Conservation (phyloP, 495 filamentous ascomycete species). For the Penicillium tannophilum region DNA sequence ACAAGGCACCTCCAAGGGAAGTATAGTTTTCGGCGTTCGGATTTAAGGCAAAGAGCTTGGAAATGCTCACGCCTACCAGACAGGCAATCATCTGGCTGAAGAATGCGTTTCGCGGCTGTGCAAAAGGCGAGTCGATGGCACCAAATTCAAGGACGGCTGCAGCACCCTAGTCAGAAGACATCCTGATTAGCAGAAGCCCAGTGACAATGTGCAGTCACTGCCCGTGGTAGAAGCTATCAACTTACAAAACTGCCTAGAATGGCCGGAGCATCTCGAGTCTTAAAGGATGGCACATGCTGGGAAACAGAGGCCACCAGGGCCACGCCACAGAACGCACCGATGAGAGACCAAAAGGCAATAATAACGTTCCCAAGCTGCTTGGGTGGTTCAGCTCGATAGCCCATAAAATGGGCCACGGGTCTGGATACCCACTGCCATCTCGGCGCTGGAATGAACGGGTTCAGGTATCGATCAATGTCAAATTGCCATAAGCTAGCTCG, state of each 20-base stretch:
- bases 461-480: slow-evolving; percentile 67
- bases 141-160: slow-evolving; percentile 76
- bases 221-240: slow-evolving; percentile 9
- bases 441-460: slow-evolving; percentile 58
- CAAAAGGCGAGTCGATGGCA: slow-evolving; percentile 76
- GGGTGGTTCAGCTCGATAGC: slow-evolving; percentile 36
- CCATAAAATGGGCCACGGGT: slow-evolving; percentile 44
- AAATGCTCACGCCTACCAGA: slow-evolving; percentile 64
- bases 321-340: slow-evolving; percentile 49
- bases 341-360: slow-evolving; percentile 44
- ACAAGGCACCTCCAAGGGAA: slow-evolving; percentile 69
- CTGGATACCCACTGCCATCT: slow-evolving; percentile 41
- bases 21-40: slow-evolving; percentile 45
- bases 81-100: slow-evolving; percentile 71
- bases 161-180: slow-evolving; percentile 56
- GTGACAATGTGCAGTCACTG: background rate
- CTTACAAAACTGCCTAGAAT: slow-evolving; percentile 49
- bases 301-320: slow-evolving; percentile 45
- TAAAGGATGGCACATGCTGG: slow-evolving; percentile 40
- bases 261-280: slow-evolving; percentile 37
- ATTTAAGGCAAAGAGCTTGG: slow-evolving; percentile 71
- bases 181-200: background rate
- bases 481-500: slow-evolving; percentile 48
- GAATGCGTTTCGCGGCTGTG: slow-evolving; percentile 79
- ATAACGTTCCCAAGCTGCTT: slow-evolving; percentile 40